phyloP scores from a whole-genome alignment of 495 filamentous ascomycete genomes.

The Neurospora sp. region DNA sequence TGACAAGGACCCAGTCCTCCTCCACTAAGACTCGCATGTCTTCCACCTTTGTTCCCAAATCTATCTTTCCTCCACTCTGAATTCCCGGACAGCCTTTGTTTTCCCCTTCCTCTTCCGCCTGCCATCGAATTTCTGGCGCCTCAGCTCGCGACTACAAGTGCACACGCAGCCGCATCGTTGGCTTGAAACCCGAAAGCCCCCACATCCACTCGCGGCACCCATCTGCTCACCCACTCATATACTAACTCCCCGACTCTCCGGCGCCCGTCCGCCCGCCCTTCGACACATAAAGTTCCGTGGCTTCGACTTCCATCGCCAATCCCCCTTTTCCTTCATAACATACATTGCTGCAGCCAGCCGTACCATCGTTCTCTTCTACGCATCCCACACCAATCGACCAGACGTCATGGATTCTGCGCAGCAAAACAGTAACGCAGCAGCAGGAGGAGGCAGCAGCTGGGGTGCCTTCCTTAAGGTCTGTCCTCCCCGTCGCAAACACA shows the following conservation, averaged over 20 bases:
- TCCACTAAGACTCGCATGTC: neutral
- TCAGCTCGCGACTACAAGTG: neutral
- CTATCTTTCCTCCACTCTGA: neutral
- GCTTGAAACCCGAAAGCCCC: neutral
- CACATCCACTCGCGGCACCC: neutral
- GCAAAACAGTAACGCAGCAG: conserved; percentile 17
- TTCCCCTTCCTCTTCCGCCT: neutral
- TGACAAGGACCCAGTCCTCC: neutral
- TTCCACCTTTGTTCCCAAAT: neutral
- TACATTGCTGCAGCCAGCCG: neutral
- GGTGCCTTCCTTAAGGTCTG: conserved; percentile 43
- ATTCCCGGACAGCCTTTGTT: neutral
- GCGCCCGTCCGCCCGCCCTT: neutral
- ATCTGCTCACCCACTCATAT: neutral
- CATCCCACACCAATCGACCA: neutral
- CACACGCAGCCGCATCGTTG: neutral
- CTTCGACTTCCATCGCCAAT: neutral
- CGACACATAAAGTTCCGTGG: neutral
- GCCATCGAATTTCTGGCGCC: neutral
- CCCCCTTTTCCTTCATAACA: neutral
- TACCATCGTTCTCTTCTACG: neutral
- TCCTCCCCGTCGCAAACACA: neutral
- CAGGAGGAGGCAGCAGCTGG: conserved; percentile 34
- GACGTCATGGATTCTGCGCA: conserved; percentile 1
- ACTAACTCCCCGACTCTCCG: neutral